Percentiles rank a stretch among this genome's conserved stretches.
Evolutionary conservation across 345 rosid species (phyloP).

Genomic region (Linum tenue): DNA sequence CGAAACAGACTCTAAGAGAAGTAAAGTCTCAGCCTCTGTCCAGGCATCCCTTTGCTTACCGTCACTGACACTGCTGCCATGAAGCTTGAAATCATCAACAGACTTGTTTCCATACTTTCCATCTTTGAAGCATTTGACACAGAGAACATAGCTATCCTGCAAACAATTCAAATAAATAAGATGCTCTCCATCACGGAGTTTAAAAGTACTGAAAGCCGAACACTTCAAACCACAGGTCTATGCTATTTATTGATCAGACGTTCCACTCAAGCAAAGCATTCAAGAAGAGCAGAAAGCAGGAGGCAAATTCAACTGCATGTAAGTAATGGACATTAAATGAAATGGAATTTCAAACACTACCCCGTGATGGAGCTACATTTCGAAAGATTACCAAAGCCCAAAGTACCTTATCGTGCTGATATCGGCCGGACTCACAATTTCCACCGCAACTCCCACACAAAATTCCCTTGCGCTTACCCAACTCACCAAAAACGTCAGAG

Average conservation of each 20-base stretch:
- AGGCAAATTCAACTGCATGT: background rate
- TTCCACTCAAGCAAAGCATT: too few relatives aligned
- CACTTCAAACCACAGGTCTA: background rate
- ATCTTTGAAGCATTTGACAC: constrained; percentile 52
- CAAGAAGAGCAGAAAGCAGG: background rate
- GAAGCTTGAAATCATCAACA: constrained; percentile 46
- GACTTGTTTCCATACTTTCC: constrained; percentile 47
- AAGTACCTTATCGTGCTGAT: constrained; percentile 50
- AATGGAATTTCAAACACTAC: background rate
- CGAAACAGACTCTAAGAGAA: constrained; percentile 66
- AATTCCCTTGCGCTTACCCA: constrained; percentile 26
- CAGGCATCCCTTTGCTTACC: constrained; percentile 35
- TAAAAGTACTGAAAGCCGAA: background rate
- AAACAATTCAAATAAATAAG: constrained; percentile 3
- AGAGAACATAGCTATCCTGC: constrained; percentile 43
- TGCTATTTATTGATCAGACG: too few relatives aligned
- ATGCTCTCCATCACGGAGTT: background rate
- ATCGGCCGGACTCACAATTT: constrained; percentile 39
- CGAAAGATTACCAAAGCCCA: background rate
- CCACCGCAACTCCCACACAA: constrained; percentile 48
- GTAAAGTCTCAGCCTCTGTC: constrained; percentile 80
- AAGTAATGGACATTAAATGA: background rate
- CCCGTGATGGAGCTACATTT: background rate
- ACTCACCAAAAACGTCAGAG: constrained; percentile 52
- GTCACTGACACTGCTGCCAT: constrained; percentile 19